Evolutionary conservation across 805 yeast genomes (phyloP), one percentile per base, ranked within the genome.

Genomic region (Candida ovalis): DNA sequence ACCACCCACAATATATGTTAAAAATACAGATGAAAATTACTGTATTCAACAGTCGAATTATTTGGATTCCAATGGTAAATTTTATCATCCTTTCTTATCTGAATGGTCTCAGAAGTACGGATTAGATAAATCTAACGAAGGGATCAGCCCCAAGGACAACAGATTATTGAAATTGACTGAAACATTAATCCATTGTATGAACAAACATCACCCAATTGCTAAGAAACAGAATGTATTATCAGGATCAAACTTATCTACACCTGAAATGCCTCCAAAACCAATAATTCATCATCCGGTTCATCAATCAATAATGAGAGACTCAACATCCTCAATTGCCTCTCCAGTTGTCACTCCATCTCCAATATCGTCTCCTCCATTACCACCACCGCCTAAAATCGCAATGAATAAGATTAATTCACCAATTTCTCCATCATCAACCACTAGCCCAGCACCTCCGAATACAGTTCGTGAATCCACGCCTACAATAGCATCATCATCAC

Each of bases 31-130:
- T n/a, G 69, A 68, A 32, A 59, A 66, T 22, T 62, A 60, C 13
- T 71, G 72, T 67, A 61, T 72, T 32, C 62, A 84, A 17, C 85
- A 90, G 0, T 84, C 85, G 23, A 82, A 80, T 53, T 72, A 77
- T 55, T 78, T 88, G 3, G 96, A 87, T 63, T 66, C 78, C 13
- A 86, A 75, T 63, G 97, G 97, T 1, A 67, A 70, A 41, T 75
- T 88, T 45, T 86, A 82, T 60, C 84, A 85, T 56, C 92, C 94
- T 0, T 76, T 74, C 47, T 63, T 86, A 39, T 64, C 82, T n/a
- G 69, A 67, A 24, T 87, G 95, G 96, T 12, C 17, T 4, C 35
- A 40, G 0, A 21, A 17, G 4, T 56, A 48, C 41, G 56, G 58
- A 1, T 28, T 43, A 2, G 61, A 63, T 30, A 44, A 23, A 3